Base-by-base conservation (phyloP, 805 yeast species). In the Candida nitratophila region DNA sequence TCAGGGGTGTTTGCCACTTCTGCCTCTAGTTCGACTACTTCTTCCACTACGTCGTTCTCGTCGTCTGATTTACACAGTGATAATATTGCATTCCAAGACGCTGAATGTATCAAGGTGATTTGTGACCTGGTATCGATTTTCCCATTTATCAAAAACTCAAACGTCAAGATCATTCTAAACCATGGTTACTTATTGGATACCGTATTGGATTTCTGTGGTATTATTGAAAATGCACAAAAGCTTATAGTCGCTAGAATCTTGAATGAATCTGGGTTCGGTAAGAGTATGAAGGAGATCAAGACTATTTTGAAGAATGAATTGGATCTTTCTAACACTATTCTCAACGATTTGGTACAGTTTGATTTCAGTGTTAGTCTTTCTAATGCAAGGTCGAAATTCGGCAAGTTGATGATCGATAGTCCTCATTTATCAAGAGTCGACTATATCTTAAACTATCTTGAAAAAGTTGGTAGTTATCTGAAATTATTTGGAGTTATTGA, bases 41-140 rank as follows among this genome's bases (percentile, higher is more conserved):
- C 27, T 35, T 39, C 14, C 49, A 9, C 33, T 5, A 8, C 27
- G 10, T 10, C 27, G 10, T 24, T 24, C 10, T 32, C 35, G 16
- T 7, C 11, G 6, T 11, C 17, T 16, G 35, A n/a, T 16, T 32
- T 32, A 17, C 21, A 45, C 2, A 53, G 71, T 1, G 51, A 64
- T 1, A 76, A 75, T 38, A 59, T 74, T 10, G 66, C 79, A 2
- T 73, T 76, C 38, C 74, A 83, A 50, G 98, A 93, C 59, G 96
- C 97, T 0, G 99, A 93, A 56, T 78, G 91, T 46, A 68, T 93
- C 39, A 85, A 85, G 50, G 86, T 88, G 1, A 71, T 87, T 31
- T 90, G 84, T 55, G 96, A 90, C 52, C 70, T 89, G 4, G 60
- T 86, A 2, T 59, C 70, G 0, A 60, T 73, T 2, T 78, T 86